A percentile compares a stretch with the other conserved stretches of the same genome.
phyloP scores from a whole-genome alignment of 306 rosid species.

The Castanea sativa region DNA sequence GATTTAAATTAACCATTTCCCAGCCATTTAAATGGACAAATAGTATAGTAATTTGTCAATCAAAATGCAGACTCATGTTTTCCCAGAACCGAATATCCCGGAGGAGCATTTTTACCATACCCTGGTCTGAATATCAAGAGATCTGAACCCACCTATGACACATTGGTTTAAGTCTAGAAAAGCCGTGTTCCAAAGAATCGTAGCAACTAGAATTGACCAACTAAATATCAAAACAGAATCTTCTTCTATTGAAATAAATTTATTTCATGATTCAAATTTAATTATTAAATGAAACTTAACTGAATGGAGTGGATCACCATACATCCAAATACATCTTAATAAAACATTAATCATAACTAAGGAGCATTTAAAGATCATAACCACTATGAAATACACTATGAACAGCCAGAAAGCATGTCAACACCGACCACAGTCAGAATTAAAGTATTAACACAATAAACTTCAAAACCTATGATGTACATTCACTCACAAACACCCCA shows the following conservation, averaged over 20 bases:
- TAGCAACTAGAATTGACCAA: not conserved
- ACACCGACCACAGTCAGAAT: conserved; percentile 40
- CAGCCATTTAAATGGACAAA: no score
- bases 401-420: conserved; percentile 40
- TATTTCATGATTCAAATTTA: no score
- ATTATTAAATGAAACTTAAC: no score
- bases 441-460: conserved; percentile 21
- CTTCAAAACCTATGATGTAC: conserved; percentile 82
- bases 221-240: not conserved
- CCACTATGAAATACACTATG: conserved; percentile 27
- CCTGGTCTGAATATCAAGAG: not conserved
- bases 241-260: no score
- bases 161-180: no score
- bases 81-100: no score
- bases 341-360: conserved; percentile 2
- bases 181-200: not conserved
- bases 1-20: no score
- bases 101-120: not conserved
- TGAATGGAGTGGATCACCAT: not conserved
- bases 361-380: conserved; percentile 12
- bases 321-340: conserved; percentile 11
- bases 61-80: no score
- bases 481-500: conserved; percentile 76
- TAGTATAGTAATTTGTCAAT: no score
- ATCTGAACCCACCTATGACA: no score